These are phyloP conservation scores for Mycotypha africana DNA, from an alignment of 371 early-diverging fungal genomes.

Conservation along the genomic window DNA sequence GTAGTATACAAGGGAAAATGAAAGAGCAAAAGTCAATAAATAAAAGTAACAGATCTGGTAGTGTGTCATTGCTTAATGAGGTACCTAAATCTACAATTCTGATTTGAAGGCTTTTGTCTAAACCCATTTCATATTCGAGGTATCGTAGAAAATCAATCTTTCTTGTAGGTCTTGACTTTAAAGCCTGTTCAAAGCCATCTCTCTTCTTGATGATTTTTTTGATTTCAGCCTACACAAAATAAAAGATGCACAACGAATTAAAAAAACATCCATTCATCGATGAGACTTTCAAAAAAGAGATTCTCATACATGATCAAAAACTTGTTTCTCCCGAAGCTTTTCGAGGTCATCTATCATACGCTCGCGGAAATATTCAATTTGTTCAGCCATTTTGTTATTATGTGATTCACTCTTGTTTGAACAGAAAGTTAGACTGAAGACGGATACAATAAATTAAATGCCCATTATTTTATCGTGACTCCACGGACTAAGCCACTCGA, in stretches of 20 bases:
- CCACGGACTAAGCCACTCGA: no score
- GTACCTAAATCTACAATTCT: conserved; percentile 59
- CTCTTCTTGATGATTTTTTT: conserved; percentile 85
- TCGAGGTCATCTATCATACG: conserved; percentile 91
- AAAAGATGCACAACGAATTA: not conserved
- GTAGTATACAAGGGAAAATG: no score
- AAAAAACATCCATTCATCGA: no score
- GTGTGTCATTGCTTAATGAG: not conserved
- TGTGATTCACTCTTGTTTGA: no score
- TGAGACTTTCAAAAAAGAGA: not conserved
- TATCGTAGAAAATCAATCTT: conserved; percentile 83
- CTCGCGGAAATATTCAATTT: conserved; percentile 86
- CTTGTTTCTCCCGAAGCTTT: conserved; percentile 73
- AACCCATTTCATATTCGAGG: conserved; percentile 91
- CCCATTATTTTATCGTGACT: not conserved
- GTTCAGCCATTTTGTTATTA: conserved; percentile 73
- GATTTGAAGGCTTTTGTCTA: conserved; percentile 79
- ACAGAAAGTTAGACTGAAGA: no score
- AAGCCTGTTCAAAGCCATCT: conserved; percentile 81
- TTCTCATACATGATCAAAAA: conserved; percentile 60
- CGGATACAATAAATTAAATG: no score
- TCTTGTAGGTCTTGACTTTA: conserved; percentile 70
- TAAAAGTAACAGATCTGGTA: not conserved
- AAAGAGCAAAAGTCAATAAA: no score
- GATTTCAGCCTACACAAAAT: conserved; percentile 61